These are phyloP conservation scores for Stropharia rugosoannulata DNA, from an alignment of 768 basidiomycete species.

Conservation along the genomic window DNA sequence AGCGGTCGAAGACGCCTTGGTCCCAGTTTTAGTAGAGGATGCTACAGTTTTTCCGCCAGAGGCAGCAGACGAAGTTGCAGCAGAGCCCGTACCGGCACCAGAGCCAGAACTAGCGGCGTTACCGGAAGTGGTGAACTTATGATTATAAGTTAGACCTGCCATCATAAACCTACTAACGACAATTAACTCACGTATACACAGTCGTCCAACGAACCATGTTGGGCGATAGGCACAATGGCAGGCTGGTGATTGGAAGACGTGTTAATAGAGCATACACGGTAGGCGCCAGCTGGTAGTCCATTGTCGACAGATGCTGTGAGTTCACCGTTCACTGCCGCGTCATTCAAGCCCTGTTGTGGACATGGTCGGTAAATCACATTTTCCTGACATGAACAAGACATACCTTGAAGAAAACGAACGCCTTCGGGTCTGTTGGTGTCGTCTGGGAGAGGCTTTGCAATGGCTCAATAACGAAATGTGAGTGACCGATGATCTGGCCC, in stretches of 20 bases:
- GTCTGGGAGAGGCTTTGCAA: conserved; percentile 44
- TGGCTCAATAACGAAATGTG: conserved; percentile 55
- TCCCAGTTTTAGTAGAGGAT: neutral
- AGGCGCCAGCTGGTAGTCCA: conserved; percentile 58
- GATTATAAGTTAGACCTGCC: conserved; percentile 2
- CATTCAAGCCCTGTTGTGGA: conserved; percentile 49
- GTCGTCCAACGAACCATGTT: conserved; percentile 63
- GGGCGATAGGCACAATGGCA: conserved; percentile 54
- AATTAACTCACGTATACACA: conserved; percentile 52
- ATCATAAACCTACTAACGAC: neutral
- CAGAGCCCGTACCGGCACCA: conserved; percentile 6
- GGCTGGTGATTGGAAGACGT: conserved; percentile 59
- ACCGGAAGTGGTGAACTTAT: conserved; percentile 11
- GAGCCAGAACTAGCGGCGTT: conserved; percentile 8
- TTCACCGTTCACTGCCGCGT: conserved; percentile 42
- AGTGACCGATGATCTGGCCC: conserved; percentile 53
- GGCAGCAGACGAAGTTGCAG: conserved; percentile 8
- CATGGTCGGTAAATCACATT: neutral
- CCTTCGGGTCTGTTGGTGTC: conserved; percentile 44
- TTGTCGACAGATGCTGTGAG: conserved; percentile 48
- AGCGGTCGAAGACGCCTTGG: neutral
- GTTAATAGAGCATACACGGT: conserved; percentile 60
- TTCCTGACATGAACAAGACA: too few relatives aligned
- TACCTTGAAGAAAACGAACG: conserved; percentile 58
- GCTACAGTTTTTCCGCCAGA: neutral